A percentile compares a stretch with the other conserved stretches of the same genome.
phyloP scores from a whole-genome alignment of 73 alveolate species.

The Paramecium primaurelia region DNA sequence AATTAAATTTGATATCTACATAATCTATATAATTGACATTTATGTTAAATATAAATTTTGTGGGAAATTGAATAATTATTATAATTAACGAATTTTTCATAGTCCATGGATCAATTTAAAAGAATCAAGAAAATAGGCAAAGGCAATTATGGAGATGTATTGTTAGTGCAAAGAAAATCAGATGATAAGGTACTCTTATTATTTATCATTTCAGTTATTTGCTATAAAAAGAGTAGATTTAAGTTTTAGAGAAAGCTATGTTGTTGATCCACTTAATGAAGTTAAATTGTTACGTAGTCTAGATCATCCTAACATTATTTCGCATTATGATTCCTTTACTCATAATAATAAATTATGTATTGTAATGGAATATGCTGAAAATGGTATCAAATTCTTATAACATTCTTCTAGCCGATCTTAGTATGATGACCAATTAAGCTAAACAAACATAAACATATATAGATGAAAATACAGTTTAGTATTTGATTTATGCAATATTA shows the following conservation, averaged over 20 bases:
- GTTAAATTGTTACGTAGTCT: slow-evolving; percentile 46
- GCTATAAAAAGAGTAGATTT: slow-evolving; percentile 71
- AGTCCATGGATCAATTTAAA: slow-evolving; percentile 60
- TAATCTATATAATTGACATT: background rate
- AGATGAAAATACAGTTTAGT: slow-evolving; percentile 45
- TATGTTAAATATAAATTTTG: background rate
- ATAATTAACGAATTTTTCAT: slow-evolving; percentile 31
- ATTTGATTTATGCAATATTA: slow-evolving; percentile 32
- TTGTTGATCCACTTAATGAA: slow-evolving; percentile 25
- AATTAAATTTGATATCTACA: background rate
- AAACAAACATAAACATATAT: background rate
- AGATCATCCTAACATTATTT: slow-evolving; percentile 65
- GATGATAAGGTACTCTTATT: slow-evolving; percentile 41
- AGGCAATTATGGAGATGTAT: slow-evolving; percentile 74
- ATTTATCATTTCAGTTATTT: background rate
- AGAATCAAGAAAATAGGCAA: slow-evolving; percentile 64
- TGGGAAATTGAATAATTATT: background rate
- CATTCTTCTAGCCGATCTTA: slow-evolving; percentile 55
- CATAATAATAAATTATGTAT: slow-evolving; percentile 64
- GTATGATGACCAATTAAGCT: background rate
- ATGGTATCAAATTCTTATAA: slow-evolving; percentile 42
- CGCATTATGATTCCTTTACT: slow-evolving; percentile 63
- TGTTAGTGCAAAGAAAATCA: slow-evolving; percentile 55
- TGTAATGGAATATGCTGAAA: slow-evolving; percentile 71
- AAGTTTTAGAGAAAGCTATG: slow-evolving; percentile 42